Conservation (phyloP, 805 yeast genomes). For the Candida taoyuanica region DNA sequence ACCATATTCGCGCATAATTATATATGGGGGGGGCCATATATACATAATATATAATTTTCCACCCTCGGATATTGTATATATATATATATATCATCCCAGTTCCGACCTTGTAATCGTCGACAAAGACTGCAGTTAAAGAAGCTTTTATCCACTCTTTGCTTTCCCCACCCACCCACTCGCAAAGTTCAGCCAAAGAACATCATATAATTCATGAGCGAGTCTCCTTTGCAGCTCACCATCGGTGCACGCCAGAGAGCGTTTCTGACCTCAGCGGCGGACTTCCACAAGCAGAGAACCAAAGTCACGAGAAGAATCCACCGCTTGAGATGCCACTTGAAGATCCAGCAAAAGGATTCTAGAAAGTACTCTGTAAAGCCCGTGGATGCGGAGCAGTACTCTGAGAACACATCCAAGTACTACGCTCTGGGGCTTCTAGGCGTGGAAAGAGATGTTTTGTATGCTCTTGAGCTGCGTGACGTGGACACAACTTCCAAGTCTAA, state of each 20-base stretch:
- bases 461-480: conserved; percentile 55
- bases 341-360: conserved; percentile 65
- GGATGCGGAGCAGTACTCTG: conserved; percentile 42
- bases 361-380: conserved; percentile 50
- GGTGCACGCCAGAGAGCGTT: conserved; percentile 58
- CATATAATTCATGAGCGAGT: conserved; percentile 2
- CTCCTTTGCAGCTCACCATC: conserved; percentile 33
- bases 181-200: too few species aligned
- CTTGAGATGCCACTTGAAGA: conserved; percentile 57
- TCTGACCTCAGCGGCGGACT: conserved; percentile 66
- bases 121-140: too few species aligned
- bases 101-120: too few species aligned
- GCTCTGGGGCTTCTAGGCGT: conserved; percentile 58
- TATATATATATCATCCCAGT: too few species aligned
- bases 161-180: too few species aligned
- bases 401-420: conserved; percentile 46
- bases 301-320: conserved; percentile 56
- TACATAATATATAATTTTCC: too few species aligned
- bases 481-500: conserved; percentile 43
- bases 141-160: too few species aligned
- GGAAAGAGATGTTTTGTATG: conserved; percentile 72
- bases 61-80: background rate
- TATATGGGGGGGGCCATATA: too few species aligned
- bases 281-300: conserved; percentile 58
- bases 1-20: too few species aligned